A percentile compares a stretch with the other conserved stretches of the same genome.
phyloP scores from a whole-genome alignment of 208 protist genomes.

The Perkinsela sp. region DNA sequence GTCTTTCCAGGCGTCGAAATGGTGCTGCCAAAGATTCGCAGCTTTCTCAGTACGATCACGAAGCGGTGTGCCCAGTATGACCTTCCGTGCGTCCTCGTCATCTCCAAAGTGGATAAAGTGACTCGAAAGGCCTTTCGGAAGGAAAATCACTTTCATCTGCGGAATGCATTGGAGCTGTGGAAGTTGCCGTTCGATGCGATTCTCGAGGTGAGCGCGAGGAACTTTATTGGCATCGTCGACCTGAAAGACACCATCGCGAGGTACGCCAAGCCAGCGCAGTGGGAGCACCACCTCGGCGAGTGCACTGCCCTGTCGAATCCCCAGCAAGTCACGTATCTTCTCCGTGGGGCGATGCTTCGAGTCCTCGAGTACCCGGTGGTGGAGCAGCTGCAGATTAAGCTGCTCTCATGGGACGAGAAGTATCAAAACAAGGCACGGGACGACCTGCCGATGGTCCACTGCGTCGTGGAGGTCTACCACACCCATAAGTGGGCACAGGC shows the following conservation, averaged over 20 bases:
- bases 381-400: background rate
- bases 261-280: constrained; percentile 27
- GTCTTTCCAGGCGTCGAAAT: constrained; percentile 44
- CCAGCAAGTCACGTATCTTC: constrained; percentile 39
- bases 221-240: constrained; percentile 40
- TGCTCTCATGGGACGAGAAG: background rate
- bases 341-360: constrained; percentile 4
- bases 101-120: constrained; percentile 64
- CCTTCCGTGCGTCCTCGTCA: constrained; percentile 32
- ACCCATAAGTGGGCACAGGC: background rate
- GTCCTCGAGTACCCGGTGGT: background rate
- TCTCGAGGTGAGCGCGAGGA: constrained; percentile 52
- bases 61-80: constrained; percentile 25
- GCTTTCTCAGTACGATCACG: constrained; percentile 24
- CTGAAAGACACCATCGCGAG: constrained; percentile 45
- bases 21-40: constrained; percentile 40
- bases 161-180: constrained; percentile 39
- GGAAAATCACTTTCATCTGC: constrained; percentile 55
- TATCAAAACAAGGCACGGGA: background rate
- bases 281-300: constrained; percentile 32
- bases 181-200: constrained; percentile 18
- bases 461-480: background rate
- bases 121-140: constrained; percentile 35
- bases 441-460: background rate
- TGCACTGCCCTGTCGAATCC: constrained; percentile 19